Conservation (phyloP, 2,329 filamentous ascomycete genomes). For the Camillea tinctor region DNA sequence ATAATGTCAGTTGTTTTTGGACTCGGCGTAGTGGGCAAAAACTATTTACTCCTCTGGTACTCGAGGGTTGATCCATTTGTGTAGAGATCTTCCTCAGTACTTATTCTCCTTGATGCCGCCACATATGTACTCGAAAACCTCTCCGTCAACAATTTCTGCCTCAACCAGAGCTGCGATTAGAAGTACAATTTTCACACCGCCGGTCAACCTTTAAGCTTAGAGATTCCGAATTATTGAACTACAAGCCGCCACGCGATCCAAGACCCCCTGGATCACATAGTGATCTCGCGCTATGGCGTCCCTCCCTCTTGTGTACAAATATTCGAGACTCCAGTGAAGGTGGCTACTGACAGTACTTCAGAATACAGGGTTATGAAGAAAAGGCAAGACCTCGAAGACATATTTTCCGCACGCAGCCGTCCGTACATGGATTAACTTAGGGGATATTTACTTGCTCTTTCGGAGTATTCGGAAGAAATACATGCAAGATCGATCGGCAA, state of each 20-base stretch:
- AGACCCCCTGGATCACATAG: background rate
- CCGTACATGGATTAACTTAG: background rate
- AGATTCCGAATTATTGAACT: background rate
- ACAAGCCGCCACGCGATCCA: background rate
- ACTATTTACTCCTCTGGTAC: background rate
- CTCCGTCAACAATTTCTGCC: background rate
- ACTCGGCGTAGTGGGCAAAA: background rate
- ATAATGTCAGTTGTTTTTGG: background rate
- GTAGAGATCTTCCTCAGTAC: background rate
- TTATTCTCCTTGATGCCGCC: background rate
- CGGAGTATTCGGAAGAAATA: background rate
- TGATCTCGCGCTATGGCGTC: background rate
- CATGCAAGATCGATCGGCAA: conserved; percentile 2
- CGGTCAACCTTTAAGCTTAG: background rate
- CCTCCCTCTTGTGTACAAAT: conserved; percentile 1
- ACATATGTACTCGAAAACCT: background rate
- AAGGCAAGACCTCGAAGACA: background rate
- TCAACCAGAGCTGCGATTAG: background rate
- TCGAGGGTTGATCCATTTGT: background rate
- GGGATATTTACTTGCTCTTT: background rate
- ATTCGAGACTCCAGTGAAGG: background rate
- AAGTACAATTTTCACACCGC: background rate
- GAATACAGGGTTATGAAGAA: background rate
- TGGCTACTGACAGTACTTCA: background rate
- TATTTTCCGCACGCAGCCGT: background rate